A percentile compares a stretch with the other conserved stretches of the same genome.
Conservation (phyloP, 2,329 filamentous ascomycete genomes). For the Rhynchosporium secalis region DNA sequence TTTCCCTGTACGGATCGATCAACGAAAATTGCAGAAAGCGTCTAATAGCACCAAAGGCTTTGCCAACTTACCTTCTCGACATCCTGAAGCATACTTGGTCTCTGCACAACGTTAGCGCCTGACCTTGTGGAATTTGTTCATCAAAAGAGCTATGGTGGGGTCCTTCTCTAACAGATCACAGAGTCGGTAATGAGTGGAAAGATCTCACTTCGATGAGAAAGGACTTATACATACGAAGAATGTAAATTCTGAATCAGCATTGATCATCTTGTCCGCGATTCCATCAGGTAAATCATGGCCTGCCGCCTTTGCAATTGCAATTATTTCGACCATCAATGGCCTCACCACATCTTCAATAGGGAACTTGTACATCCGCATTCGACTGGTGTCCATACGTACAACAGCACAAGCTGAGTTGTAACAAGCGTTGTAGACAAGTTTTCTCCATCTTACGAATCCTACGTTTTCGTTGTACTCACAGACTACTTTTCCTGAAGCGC, state of each 20-base stretch:
- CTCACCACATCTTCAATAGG: slow-evolving; percentile 38
- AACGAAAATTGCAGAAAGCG: background rate
- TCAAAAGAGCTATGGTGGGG: background rate
- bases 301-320: slow-evolving; percentile 31
- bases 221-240: slow-evolving; percentile 33
- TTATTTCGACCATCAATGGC: slow-evolving; percentile 37
- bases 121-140: background rate
- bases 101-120: background rate
- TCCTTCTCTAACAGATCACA: too few species aligned
- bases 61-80: slow-evolving; percentile 47
- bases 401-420: slow-evolving; percentile 34
- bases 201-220: background rate
- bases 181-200: background rate
- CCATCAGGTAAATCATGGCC: slow-evolving; percentile 32
- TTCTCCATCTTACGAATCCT: slow-evolving; percentile 31
- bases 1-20: slow-evolving; percentile 45
- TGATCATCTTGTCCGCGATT: slow-evolving; percentile 43
- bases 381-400: slow-evolving; percentile 31
- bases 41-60: background rate
- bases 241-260: slow-evolving; percentile 50
- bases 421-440: slow-evolving; percentile 35
- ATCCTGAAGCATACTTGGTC: slow-evolving; percentile 50
- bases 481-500: slow-evolving; percentile 28
- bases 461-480: slow-evolving; percentile 31
- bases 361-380: slow-evolving; percentile 33